phyloP scores from a whole-genome alignment of 306 rosid genomes.

The Begonia fuchsioides region DNA sequence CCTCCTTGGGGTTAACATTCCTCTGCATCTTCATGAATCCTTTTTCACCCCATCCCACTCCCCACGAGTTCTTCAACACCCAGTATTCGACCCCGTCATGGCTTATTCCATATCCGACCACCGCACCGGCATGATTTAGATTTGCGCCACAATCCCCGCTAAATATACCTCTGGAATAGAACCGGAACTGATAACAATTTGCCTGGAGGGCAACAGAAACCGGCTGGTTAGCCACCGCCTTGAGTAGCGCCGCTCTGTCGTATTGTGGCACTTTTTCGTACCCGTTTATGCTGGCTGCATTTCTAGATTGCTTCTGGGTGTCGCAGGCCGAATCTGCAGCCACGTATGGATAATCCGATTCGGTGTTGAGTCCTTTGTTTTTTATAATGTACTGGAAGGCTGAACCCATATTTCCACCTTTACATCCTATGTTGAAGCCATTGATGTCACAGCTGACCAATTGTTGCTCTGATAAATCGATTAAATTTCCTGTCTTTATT shows the following conservation, averaged over 20 bases:
- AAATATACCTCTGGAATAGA: constrained; percentile 51
- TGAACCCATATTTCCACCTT: constrained; percentile 2
- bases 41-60: constrained; percentile 65
- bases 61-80: constrained; percentile 86
- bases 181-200: background rate
- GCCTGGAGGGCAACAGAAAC: constrained; percentile 3
- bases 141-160: constrained; percentile 50
- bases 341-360: constrained; percentile 2
- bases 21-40: constrained; percentile 70
- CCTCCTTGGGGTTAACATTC: constrained; percentile 21
- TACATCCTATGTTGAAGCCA: constrained; percentile 4
- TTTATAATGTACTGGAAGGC: constrained; percentile 1
- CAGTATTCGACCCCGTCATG: constrained; percentile 65
- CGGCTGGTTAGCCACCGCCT: constrained; percentile 8
- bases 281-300: background rate
- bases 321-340: no score
- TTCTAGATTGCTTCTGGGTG: background rate
- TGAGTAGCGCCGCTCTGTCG: background rate
- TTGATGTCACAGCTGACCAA: constrained; percentile 2
- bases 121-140: constrained; percentile 68
- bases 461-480: constrained; percentile 34
- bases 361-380: background rate
- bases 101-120: constrained; percentile 66
- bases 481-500: constrained; percentile 16
- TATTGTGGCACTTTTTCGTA: constrained; percentile 1